Percentiles rank a stretch among this genome's conserved stretches.
These are phyloP conservation scores for Coemansia reversa DNA, from an alignment of 192 early-diverging fungal genomes.

Conservation along the genomic window DNA sequence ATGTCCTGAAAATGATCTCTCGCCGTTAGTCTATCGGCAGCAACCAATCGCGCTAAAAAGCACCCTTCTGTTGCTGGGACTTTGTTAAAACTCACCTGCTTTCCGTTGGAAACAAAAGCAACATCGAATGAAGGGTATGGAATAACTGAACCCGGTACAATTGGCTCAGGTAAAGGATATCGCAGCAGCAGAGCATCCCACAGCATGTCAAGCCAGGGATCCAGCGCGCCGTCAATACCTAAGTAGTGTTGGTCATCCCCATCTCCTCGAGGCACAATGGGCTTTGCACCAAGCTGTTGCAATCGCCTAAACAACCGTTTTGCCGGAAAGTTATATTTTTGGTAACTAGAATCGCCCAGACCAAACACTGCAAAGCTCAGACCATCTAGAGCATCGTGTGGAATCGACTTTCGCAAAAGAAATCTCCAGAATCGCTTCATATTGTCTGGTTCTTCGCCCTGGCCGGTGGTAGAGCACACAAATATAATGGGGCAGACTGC, in stretches of 20 bases:
- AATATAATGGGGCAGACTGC: conserved; percentile 57
- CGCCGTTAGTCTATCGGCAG: conserved; percentile 71
- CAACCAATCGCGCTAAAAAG: conserved; percentile 24
- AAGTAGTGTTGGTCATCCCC: conserved; percentile 97
- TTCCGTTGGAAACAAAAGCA: neutral
- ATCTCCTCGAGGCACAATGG: conserved; percentile 72
- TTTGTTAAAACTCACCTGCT: too few relatives aligned
- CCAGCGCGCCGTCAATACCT: conserved; percentile 84
- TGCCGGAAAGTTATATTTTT: conserved; percentile 89
- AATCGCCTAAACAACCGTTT: conserved; percentile 89
- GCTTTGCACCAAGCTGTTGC: conserved; percentile 76
- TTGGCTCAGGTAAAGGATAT: conserved; percentile 60
- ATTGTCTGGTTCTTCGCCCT: conserved; percentile 88
- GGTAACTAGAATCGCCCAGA: conserved; percentile 92
- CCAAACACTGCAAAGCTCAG: conserved; percentile 87
- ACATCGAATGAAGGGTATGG: conserved; percentile 31
- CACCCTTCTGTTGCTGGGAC: conserved; percentile 5
- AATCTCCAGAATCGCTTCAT: conserved; percentile 95
- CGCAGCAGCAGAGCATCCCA: conserved; percentile 66
- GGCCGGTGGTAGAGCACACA: conserved; percentile 90
- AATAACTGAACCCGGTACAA: conserved; percentile 12
- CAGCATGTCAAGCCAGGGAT: conserved; percentile 81
- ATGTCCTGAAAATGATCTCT: conserved; percentile 90
- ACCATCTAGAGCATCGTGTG: conserved; percentile 62
- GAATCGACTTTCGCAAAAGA: conserved; percentile 78